A percentile compares a stretch with the other conserved stretches of the same genome.
Conservation (phyloP, 2,329 filamentous ascomycete species). For the Ophiostoma tasmaniense region DNA sequence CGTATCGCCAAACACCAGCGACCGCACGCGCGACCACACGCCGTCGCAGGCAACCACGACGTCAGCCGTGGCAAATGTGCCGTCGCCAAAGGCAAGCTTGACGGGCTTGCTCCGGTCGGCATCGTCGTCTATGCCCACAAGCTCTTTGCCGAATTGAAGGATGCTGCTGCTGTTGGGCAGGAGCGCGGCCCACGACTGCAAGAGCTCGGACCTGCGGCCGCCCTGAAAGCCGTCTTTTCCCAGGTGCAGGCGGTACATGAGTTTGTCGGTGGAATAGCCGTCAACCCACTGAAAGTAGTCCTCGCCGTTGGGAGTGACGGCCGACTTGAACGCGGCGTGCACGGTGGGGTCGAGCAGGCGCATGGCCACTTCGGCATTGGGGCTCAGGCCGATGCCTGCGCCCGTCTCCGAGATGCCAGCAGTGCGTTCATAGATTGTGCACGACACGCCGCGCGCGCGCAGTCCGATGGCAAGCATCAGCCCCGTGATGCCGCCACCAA, state of each 20-base stretch:
- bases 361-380: conserved; percentile 43
- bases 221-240: conserved; percentile 36
- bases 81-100: conserved; percentile 28
- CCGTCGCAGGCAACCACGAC: conserved; percentile 55
- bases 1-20: conserved; percentile 42
- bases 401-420: conserved; percentile 37
- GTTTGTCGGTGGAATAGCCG: conserved; percentile 26
- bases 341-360: conserved; percentile 31
- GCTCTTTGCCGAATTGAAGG: conserved; percentile 30
- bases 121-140: conserved; percentile 25
- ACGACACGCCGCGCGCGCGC: conserved; percentile 33
- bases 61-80: conserved; percentile 26
- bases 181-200: conserved; percentile 32
- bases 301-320: conserved; percentile 32
- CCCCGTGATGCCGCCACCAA: conserved; percentile 46
- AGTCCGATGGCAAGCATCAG: conserved; percentile 41
- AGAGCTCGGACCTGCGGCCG: conserved; percentile 33
- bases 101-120: not conserved
- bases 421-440: conserved; percentile 40
- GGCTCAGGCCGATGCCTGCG: conserved; percentile 43
- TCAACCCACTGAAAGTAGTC: conserved; percentile 39
- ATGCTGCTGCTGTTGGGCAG: conserved; percentile 22
- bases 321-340: conserved; percentile 31
- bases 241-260: conserved; percentile 30
- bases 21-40: conserved; percentile 48